Percentiles rank a stretch among this genome's conserved stretches.
These are phyloP conservation scores for Thermothielavioides terrestris DNA, from an alignment of 495 filamentous ascomycete genomes.

Conservation along the genomic window DNA sequence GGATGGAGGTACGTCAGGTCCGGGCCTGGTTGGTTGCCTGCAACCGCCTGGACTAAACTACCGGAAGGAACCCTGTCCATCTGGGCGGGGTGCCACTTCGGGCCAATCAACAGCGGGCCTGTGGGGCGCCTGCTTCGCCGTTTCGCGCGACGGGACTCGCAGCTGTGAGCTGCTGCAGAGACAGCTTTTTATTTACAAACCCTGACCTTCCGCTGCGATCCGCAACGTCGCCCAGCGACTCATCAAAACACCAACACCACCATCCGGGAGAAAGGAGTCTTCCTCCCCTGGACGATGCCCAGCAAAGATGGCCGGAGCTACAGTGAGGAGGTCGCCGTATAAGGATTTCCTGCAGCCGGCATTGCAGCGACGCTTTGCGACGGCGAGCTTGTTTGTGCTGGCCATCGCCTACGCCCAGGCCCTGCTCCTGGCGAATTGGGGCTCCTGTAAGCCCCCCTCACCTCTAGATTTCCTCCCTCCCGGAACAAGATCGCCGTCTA, in stretches of 20 bases:
- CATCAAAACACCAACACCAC: background rate
- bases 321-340: constrained; percentile 47
- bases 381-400: constrained; percentile 57
- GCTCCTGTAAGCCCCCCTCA: constrained; percentile 49
- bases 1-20: no score
- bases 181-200: constrained; percentile 12
- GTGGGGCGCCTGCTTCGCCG: background rate
- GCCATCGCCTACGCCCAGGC: constrained; percentile 66
- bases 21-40: no score
- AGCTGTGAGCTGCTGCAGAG: background rate
- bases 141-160: no score
- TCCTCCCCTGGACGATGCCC: constrained; percentile 24
- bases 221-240: background rate
- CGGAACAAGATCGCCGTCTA: background rate
- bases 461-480: background rate
- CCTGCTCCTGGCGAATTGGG: constrained; percentile 59
- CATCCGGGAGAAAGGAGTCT: background rate
- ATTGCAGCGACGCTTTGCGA: constrained; percentile 76
- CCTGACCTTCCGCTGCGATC: background rate
- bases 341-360: constrained; percentile 86
- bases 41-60: background rate
- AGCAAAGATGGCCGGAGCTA: constrained; percentile 35
- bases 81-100: background rate
- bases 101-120: constrained; percentile 6
- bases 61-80: background rate